Evolutionary conservation across 148 eudicot species (phyloP), one percentile per base, ranked within the genome.

Genomic region (Rhododendron vialii): DNA sequence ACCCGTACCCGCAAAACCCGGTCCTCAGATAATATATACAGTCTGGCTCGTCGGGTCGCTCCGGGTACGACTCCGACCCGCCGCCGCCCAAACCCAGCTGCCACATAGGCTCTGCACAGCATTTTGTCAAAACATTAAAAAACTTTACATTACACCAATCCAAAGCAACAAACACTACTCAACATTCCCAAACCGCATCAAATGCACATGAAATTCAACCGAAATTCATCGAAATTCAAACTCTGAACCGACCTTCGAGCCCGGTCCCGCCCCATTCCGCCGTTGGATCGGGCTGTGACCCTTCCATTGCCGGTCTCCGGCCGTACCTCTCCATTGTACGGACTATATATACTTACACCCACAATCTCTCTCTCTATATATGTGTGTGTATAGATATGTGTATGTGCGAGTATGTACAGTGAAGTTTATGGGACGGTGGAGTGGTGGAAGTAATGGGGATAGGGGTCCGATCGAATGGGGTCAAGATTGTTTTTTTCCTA

Each of bases 1-100:
- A 79, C 22, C 97, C 98, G 36, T 89, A 96, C 17, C 99, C 96
- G 85, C 99, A 96, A 84, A 91, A 90, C 47, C 99, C 99, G 15
- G 93, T 96, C 90, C 94, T 88, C 69, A 95, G 79, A 87, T 86
- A 96, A 65, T 92, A 92, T 47, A 91, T 91, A 89, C 99, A 96
- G 90, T 96, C 95, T 67, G 95, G 91, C 86, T 92, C 96, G 36
- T 91, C 94, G 8, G 96, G 98, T 82, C 98, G 84, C 84, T 93
- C 95, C 4, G 99, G 99, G 83, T 94, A 95, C 83, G 94, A 41
- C 86, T 88, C 91, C 26, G 85, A 86, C 43, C 92, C 93, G 15
- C 92, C 92, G 28, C 85, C 87, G 20, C 91, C 95, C 38, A 95
- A 84, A 5, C 92, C 91, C 90, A 94, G 83, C 90, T 91, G 92